Evolutionary conservation across 1,139 yeast species (phyloP).

Genomic region (Saccharomyces pastorianus): DNA sequence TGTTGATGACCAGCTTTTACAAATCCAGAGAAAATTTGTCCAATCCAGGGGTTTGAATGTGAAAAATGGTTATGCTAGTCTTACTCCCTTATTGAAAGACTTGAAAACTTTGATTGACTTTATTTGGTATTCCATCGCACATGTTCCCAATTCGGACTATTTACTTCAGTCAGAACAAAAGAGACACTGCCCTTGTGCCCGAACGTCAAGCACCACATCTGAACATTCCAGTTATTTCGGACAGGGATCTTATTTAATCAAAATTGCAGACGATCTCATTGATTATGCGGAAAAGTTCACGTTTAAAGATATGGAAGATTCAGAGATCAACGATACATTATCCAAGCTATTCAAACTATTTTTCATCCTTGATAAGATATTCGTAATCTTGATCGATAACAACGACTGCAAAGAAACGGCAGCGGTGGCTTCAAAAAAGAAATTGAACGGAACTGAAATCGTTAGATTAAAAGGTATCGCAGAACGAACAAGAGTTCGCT

Average conservation of each 20-base stretch:
- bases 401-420: not conserved
- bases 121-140: constrained; percentile 49
- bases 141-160: constrained; percentile 32
- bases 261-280: constrained; percentile 57
- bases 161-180: constrained; percentile 13
- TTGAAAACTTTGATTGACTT: constrained; percentile 42
- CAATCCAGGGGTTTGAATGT: constrained; percentile 45
- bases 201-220: constrained; percentile 9
- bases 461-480: constrained; percentile 43
- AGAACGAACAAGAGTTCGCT: constrained; percentile 38
- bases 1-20: constrained; percentile 50
- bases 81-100: constrained; percentile 40
- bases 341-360: constrained; percentile 36
- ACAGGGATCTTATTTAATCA: constrained; percentile 52
- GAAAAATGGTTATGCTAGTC: constrained; percentile 32
- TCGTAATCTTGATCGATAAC: constrained; percentile 40
- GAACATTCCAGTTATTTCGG: constrained; percentile 34
- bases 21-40: constrained; percentile 56
- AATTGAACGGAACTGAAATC: constrained; percentile 38
- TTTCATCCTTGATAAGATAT: constrained; percentile 38
- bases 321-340: constrained; percentile 16
- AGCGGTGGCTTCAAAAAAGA: constrained; percentile 14
- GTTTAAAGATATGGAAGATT: constrained; percentile 17
- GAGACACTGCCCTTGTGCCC: constrained; percentile 14
- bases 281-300: constrained; percentile 49